A percentile compares a stretch with the other conserved stretches of the same genome.
These are phyloP conservation scores for Rhodotorula sp. DNA, from an alignment of 1,284 basidiomycete species.

Conservation along the genomic window DNA sequence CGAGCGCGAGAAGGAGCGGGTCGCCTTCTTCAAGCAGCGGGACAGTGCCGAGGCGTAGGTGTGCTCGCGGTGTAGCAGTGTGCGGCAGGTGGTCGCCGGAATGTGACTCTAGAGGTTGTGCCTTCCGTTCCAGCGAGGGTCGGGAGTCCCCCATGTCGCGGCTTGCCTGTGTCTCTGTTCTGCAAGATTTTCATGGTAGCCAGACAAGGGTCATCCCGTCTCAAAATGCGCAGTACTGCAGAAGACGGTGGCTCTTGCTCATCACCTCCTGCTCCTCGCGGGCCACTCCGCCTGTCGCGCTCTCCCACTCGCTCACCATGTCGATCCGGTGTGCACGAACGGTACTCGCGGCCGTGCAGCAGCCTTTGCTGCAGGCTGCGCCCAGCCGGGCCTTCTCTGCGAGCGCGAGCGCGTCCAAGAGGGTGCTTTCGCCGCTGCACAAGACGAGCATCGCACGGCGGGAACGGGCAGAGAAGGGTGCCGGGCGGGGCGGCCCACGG, in stretches of 20 bases:
- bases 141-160: background rate
- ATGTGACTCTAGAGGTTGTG: background rate
- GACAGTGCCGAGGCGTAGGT: constrained; percentile 23
- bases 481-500: constrained; percentile 20
- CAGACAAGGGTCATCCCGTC: too few relatives aligned
- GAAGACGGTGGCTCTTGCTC: too few relatives aligned
- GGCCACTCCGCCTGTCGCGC: background rate
- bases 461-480: constrained; percentile 26
- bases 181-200: too few relatives aligned
- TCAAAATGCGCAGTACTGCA: too few relatives aligned
- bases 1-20: constrained; percentile 35
- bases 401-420: background rate
- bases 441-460: constrained; percentile 34
- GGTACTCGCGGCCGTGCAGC: background rate
- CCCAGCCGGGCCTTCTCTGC: constrained; percentile 16
- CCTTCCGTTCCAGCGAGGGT: background rate
- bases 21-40: constrained; percentile 40
- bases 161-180: too few relatives aligned
- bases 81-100: too few relatives aligned
- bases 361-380: background rate
- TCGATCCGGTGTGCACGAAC: constrained; percentile 12
- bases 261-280: too few relatives aligned
- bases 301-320: constrained; percentile 1
- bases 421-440: constrained; percentile 36
- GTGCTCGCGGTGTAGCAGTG: background rate